phyloP scores from a whole-genome alignment of 2,329 filamentous ascomycete species.

The Cordyceps militaris region DNA sequence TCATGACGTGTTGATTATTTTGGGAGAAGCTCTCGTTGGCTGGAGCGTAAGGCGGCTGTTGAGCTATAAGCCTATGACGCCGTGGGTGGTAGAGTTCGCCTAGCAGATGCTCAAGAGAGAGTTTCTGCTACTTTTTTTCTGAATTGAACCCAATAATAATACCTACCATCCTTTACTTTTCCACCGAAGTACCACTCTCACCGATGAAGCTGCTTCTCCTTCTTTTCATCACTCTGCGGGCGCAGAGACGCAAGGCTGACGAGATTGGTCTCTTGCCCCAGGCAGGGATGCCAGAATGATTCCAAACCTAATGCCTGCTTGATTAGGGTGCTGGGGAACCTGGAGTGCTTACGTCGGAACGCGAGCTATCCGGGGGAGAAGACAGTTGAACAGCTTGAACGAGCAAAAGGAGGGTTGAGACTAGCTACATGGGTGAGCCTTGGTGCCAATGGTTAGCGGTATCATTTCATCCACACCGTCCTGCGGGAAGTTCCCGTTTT shows the following conservation, averaged over 20 bases:
- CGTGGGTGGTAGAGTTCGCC: no score
- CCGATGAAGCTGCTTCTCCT: neutral
- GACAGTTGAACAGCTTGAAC: neutral
- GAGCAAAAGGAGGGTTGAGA: neutral
- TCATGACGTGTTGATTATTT: constrained; percentile 8
- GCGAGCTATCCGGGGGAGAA: neutral
- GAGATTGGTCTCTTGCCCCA: neutral
- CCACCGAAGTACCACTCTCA: no score
- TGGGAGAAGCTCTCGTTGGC: neutral
- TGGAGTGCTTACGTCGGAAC: neutral
- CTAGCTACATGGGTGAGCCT: neutral
- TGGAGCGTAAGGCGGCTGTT: no score
- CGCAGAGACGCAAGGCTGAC: neutral
- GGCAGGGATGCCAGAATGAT: neutral
- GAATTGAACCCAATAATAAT: no score
- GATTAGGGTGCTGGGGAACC: neutral
- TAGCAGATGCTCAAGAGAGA: no score
- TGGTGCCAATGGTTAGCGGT: no score
- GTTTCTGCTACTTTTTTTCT: no score
- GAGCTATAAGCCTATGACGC: no score
- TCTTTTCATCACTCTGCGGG: neutral
- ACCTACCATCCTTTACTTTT: no score
- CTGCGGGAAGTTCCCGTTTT: neutral
- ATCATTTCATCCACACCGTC: neutral
- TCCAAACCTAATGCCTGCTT: constrained; percentile 2